phyloP scores from a whole-genome alignment of 192 early-diverging fungal species.

The Entomortierella beljakovae region DNA sequence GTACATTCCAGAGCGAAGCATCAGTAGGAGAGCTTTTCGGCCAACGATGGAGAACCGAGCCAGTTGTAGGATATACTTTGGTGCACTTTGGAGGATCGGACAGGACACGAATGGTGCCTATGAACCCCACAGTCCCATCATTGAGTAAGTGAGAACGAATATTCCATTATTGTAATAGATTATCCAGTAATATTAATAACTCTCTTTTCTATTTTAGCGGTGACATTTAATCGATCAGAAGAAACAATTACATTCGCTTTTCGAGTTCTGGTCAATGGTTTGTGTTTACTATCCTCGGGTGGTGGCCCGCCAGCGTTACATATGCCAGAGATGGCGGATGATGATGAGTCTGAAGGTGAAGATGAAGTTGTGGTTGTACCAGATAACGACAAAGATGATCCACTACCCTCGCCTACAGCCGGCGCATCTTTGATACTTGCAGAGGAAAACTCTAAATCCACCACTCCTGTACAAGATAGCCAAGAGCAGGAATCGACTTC shows the following conservation, averaged over 20 bases:
- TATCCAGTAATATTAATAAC: not conserved
- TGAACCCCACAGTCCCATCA: constrained; percentile 51
- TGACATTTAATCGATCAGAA: constrained; percentile 17
- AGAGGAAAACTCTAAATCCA: not conserved
- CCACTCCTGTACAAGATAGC: not conserved
- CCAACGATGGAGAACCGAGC: constrained; percentile 52
- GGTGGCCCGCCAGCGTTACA: constrained; percentile 48
- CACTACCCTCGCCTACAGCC: constrained; percentile 11
- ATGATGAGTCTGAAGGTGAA: constrained; percentile 41
- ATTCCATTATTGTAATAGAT: not conserved
- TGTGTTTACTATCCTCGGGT: constrained; percentile 39
- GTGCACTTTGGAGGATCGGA: constrained; percentile 52
- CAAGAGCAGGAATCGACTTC: not conserved
- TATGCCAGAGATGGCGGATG: constrained; percentile 50
- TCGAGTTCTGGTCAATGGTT: constrained; percentile 38
- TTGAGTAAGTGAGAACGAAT: constrained; percentile 25
- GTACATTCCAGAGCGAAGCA: constrained; percentile 46
- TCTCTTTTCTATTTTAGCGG: constrained; percentile 12
- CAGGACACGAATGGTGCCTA: constrained; percentile 47
- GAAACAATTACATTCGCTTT: constrained; percentile 44
- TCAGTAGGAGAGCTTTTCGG: constrained; percentile 50
- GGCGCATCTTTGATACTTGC: too few relatives aligned
- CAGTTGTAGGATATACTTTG: constrained; percentile 43
- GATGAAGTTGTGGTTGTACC: constrained; percentile 28
- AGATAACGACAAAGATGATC: constrained; percentile 30